Conservation (phyloP, 371 early-diverging fungal genomes). For the Apophysomyces elegans region DNA sequence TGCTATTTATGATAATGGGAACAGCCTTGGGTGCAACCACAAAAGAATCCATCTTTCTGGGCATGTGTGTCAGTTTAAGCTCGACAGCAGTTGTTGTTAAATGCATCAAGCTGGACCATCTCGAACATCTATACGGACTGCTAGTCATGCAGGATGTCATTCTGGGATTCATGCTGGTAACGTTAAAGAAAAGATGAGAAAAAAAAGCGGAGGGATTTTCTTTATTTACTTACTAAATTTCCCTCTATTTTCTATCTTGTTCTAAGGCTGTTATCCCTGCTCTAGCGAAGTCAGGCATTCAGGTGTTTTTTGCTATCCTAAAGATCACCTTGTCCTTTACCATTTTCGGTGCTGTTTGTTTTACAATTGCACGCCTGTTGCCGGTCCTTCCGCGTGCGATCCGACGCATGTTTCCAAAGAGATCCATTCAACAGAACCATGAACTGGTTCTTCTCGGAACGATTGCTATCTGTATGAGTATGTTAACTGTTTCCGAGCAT, state of each 20-base stretch:
- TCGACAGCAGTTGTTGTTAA: constrained; percentile 63
- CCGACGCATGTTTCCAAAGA: constrained; percentile 29
- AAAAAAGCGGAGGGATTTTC: neutral
- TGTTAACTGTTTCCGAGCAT: constrained; percentile 44
- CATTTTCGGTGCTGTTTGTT: constrained; percentile 47
- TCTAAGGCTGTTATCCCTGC: constrained; percentile 63
- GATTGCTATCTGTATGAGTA: constrained; percentile 55
- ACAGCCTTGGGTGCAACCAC: constrained; percentile 37
- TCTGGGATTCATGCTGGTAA: constrained; percentile 64
- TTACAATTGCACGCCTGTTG: constrained; percentile 32
- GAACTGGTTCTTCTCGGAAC: constrained; percentile 58
- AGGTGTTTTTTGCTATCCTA: constrained; percentile 43
- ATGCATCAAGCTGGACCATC: constrained; percentile 49
- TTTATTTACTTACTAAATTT: neutral
- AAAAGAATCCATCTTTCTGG: constrained; percentile 58
- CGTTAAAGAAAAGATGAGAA: constrained; percentile 1
- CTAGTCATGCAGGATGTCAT: constrained; percentile 66
- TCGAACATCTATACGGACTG: constrained; percentile 54
- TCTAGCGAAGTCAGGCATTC: constrained; percentile 51
- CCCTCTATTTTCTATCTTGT: neutral
- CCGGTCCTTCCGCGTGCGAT: constrained; percentile 31
- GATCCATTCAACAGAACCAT: constrained; percentile 31
- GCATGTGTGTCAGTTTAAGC: constrained; percentile 57
- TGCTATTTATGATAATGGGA: constrained; percentile 46
- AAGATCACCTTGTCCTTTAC: constrained; percentile 38